Evolutionary conservation across 139 green algal species (phyloP).

Genomic region (Volvox reticuliferus): DNA sequence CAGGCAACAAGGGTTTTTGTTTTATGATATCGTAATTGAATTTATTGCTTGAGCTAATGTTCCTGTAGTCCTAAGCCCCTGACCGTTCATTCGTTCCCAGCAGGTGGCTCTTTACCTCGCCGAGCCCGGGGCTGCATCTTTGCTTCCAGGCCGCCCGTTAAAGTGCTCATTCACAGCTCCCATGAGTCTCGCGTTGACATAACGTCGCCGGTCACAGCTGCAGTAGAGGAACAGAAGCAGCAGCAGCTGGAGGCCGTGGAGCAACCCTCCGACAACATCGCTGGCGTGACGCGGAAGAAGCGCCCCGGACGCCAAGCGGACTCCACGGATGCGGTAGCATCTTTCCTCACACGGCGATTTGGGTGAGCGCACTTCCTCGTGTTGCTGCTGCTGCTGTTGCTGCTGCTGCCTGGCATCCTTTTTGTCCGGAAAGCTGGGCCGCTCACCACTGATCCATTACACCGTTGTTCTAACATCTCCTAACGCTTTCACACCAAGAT

Average conservation of each 20-base stretch:
- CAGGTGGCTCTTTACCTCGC: no score
- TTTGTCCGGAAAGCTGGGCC: not conserved
- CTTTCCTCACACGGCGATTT: slow-evolving; percentile 82
- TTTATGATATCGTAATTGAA: no score
- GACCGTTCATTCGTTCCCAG: no score
- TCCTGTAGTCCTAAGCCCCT: no score
- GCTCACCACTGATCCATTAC: not conserved
- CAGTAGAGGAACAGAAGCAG: not conserved
- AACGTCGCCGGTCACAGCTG: not conserved
- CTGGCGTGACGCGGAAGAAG: slow-evolving; percentile 1
- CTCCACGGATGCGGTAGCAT: slow-evolving; percentile 80
- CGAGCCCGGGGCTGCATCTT: no score
- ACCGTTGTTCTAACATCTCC: not conserved
- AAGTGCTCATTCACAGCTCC: not conserved
- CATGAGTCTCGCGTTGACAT: not conserved
- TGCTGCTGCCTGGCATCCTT: not conserved
- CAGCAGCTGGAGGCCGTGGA: not conserved
- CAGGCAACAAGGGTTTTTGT: no score
- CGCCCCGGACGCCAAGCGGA: slow-evolving; percentile 64
- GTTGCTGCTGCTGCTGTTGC: not conserved
- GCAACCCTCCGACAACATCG: not conserved
- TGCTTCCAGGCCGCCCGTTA: no score
- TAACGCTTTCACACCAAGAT: not conserved
- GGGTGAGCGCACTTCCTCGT: not conserved
- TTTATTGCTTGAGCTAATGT: no score